Base-by-base conservation (phyloP, 345 rosid species). In the Moricandia arvensis region DNA sequence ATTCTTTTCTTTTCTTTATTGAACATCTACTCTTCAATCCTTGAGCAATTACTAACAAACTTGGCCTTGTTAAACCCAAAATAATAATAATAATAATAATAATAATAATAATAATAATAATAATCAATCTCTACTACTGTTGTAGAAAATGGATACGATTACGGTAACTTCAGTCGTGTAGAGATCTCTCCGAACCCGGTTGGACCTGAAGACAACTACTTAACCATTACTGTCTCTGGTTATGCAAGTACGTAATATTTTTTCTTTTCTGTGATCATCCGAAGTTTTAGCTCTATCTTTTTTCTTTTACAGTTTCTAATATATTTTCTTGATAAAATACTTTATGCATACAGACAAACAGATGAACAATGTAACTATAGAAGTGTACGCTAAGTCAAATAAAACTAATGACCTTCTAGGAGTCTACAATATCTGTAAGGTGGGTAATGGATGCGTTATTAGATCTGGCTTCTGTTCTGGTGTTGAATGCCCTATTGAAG, bases 151-250 rank as follows among this genome's bases (percentile, higher is more conserved):
- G 74, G 55, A 37, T 57, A 69, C 27, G 31, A 38, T 9, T 41
- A 8, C 11, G 37, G 54, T 26, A 59, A 26, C 16, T 10, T 70
- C 38, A 58, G 16, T 27, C 9, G 17, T 69, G 74, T 69, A 8
- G 73, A 21, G 26, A 24, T 69, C 26, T 69, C 74, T 58, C 74
- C 74, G 15, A 35, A 69, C 53, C 63, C 73, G 21, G 1, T 37
- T 57, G 17, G 16, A 8, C 13, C 21, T 34, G 53, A 37, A 0
- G 74, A 57, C 55, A 0, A 1, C 35, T 35, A 45, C 26, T 35
- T 37, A 69, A 26, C 7, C 30, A 35, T 69, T 58, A 57, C 55
- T 5, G 18, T 69, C 2, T 24, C 7, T 45, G 73, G 53, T 51
- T 17, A 7, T 35, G 33, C 63, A 55, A 55, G 73, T 69, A 69